phyloP scores from a whole-genome alignment of 2,329 filamentous ascomycete species.

The Fonsecaea nubica region DNA sequence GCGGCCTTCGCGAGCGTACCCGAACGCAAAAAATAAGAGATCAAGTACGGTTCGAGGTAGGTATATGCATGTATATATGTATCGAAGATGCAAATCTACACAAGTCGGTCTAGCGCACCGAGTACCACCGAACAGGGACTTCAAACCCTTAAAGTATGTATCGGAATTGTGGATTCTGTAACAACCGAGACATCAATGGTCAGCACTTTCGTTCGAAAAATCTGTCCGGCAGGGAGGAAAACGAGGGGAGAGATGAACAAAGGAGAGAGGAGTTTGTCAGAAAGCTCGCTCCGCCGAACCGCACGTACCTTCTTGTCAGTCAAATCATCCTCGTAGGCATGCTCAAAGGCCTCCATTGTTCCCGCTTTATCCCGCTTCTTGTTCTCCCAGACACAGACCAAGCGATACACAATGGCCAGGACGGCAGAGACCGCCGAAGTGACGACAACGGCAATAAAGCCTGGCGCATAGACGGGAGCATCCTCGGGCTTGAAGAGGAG shows the following conservation, averaged over 20 bases:
- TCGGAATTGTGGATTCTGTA: no score
- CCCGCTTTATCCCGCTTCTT: constrained; percentile 26
- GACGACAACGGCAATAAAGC: constrained; percentile 45
- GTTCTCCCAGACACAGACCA: constrained; percentile 40
- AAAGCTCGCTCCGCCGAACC: no score
- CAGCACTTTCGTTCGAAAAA: not conserved
- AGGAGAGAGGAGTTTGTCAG: no score
- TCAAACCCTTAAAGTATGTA: no score
- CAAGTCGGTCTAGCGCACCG: no score
- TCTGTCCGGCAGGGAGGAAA: not conserved
- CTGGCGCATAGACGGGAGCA: constrained; percentile 42
- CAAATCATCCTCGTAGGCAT: constrained; percentile 61
- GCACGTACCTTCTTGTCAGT: constrained; percentile 50
- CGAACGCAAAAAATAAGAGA: no score
- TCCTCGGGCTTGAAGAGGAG: constrained; percentile 39
- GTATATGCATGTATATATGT: no score
- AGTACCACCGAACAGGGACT: no score
- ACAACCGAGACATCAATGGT: not conserved
- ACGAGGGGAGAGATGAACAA: no score
- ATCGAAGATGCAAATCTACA: no score
- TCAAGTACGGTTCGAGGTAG: no score
- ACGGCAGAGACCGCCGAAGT: constrained; percentile 31
- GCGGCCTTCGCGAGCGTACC: no score
- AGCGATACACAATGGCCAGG: constrained; percentile 40
- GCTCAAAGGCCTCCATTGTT: constrained; percentile 56